Conservation (phyloP, 2,329 filamentous ascomycete genomes). For the Chaetomium olivaceum region DNA sequence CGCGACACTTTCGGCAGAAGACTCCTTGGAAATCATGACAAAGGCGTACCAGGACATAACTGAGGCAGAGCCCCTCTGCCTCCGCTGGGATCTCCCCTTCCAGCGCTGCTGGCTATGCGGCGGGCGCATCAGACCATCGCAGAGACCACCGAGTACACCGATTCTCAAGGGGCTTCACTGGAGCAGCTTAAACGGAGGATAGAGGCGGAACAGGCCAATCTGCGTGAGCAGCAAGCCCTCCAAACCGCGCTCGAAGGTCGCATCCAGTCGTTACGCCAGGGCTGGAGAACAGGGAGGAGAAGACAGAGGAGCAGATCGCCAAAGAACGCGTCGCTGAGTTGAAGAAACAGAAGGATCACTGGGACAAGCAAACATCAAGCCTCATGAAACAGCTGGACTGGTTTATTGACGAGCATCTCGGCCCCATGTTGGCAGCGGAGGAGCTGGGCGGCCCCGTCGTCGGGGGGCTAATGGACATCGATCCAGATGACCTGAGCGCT, state of each 20-base stretch:
- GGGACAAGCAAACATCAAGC: conserved; percentile 60
- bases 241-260: conserved; percentile 55
- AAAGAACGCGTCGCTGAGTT: conserved; percentile 64
- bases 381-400: conserved; percentile 65
- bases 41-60: conserved; percentile 66
- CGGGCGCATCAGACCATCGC: conserved; percentile 64
- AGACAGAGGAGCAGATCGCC: conserved; percentile 61
- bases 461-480: conserved; percentile 67
- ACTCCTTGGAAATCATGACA: conserved; percentile 55
- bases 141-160: conserved; percentile 63
- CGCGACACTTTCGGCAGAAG: conserved; percentile 33
- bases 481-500: conserved; percentile 59
- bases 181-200: conserved; percentile 49
- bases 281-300: conserved; percentile 58
- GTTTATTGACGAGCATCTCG: conserved; percentile 72
- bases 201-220: conserved; percentile 51
- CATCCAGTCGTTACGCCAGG: conserved; percentile 59
- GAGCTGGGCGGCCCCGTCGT: conserved; percentile 81
- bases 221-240: conserved; percentile 59
- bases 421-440: conserved; percentile 77
- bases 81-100: conserved; percentile 65
- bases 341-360: conserved; percentile 57
- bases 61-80: conserved; percentile 66
- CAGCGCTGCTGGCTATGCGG: conserved; percentile 69
- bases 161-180: conserved; percentile 45